Base-by-base conservation (phyloP, 768 basidiomycete species). In the Serendipita vermifera region DNA sequence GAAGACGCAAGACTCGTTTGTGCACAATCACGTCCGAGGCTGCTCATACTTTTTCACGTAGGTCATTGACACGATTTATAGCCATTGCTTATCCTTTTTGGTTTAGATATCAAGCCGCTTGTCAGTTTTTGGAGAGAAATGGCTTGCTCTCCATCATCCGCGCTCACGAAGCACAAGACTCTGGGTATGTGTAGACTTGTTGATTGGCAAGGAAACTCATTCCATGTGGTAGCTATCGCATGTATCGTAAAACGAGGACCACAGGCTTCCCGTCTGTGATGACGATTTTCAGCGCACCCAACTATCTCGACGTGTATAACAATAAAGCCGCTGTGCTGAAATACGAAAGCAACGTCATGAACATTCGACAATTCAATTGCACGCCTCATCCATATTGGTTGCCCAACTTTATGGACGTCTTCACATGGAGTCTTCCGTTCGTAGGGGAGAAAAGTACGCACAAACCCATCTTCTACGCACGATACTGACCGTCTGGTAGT, bases 391-490 rank as follows among this genome's bases (percentile, higher is more conserved):
- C 80, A 5, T 98, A 97, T 67, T 98, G 94, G 94, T 73, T 99
- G 55, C 96, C 96, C 3, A 99, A 99, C 69, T 99, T 99, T 65
- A 97, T 98, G 93, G 94, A 98, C 63, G 93, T 93, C 22, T 99
- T 99, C 67, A 97, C 96, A 0, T 99, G 96, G 96, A 88, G 85
- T 74, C 70, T 99, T 58, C 96, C 96, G 0, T 98, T 98, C 65
- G 96, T 99, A 5, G 96, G 93, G 60, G 87, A 93, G 70, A 98
- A 99, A 72, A 98, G 94, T 90, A 62, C 61, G 80, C 35, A 9
- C 39, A 7, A 20, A 20, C 11, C 22, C 48, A 33, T 33, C 46
- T 51, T 41, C 20, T 57, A 15, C 43, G n/a, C 40, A 36, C n/a
- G 2, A 15, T 24, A 17, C 11, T 38, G 31, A 5, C 55, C 3